phyloP scores from a whole-genome alignment of 2,329 filamentous ascomycete species.

The Xylaria sp. region DNA sequence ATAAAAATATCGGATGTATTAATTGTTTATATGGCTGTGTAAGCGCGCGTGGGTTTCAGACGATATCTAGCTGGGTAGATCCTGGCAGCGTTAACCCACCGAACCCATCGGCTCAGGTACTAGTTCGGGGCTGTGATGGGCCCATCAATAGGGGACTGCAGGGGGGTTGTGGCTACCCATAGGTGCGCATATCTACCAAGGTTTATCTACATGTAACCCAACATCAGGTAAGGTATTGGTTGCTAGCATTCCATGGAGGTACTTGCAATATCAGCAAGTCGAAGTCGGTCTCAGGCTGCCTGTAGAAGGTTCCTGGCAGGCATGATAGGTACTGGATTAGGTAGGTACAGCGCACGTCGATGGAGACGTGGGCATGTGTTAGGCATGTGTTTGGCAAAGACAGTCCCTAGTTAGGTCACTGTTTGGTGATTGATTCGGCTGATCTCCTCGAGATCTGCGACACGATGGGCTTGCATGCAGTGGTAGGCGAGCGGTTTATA shows the following conservation, averaged over 20 bases:
- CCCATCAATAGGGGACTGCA: no score
- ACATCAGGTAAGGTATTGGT: neutral
- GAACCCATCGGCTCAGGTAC: neutral
- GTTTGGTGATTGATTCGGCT: constrained; percentile 41
- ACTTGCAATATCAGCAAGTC: neutral
- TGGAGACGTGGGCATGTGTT: constrained; percentile 15
- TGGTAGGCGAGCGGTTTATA: constrained; percentile 13
- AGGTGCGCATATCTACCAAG: no score
- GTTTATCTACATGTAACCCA: no score
- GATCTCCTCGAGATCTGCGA: constrained; percentile 46
- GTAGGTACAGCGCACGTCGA: neutral
- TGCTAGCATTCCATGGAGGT: neutral
- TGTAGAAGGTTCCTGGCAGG: no score
- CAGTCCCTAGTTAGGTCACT: constrained; percentile 39
- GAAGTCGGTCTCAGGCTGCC: neutral
- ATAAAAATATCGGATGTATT: neutral
- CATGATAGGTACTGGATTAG: neutral
- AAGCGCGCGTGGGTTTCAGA: neutral
- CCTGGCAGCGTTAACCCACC: neutral
- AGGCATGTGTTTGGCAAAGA: constrained; percentile 23
- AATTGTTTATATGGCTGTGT: neutral
- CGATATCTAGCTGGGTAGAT: neutral
- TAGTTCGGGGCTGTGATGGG: neutral
- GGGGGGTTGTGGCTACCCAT: no score
- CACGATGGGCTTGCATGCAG: constrained; percentile 37